Base-by-base conservation (phyloP, 331 rosid species). In the Prunus yedoensis region DNA sequence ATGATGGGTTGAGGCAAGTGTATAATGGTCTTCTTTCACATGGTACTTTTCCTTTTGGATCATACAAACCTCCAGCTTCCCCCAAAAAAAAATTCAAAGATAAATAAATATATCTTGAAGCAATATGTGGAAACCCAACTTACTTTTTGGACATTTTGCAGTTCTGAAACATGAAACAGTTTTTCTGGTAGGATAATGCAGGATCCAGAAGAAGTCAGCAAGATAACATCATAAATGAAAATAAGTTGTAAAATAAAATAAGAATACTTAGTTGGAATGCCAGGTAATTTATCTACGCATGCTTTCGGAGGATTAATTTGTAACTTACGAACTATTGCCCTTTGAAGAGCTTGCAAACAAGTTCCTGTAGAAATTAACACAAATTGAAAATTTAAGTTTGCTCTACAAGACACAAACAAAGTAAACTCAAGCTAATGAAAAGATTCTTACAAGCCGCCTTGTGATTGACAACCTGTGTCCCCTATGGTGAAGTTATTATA, bases 271-370 rank as follows among this genome's bases (percentile, higher is more conserved):
- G 1, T 51, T 61, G 67, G 43, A 61, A 8, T 9, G 17, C 3
- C 35, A 30, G 0, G 5, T 30, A 30, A 28, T 30, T 30, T 30
- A 30, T 30, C 35, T 30, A 30, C 0, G 35, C 0, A 30, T 4
- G 27, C 0, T 49, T 59, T 64, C 23, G 60, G 53, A 25, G n/a
- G 23, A 12, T 21, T 9, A 61, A 51, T 15, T 17, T 32, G 16
- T 35, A 83, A 89, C 96, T 85, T 85, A 93, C 98, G 70, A 77
- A 68, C 41, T 70, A 77, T 79, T 83, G 21, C 16, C 60, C 1
- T 30, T 20, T 25, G 74, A 78, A 50, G 90, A 35, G 90, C 88
- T 81, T 21, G 90, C 75, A 82, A 93, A 91, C 66, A 91, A 76
- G 83, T 90, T 93, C 81, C 98, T 93, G 66, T 32, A 70, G 25